Evolutionary conservation across 2,329 filamentous ascomycete genomes (phyloP), one percentile per base, ranked within the genome.

Genomic region (Arthrobotrys pseudoclavata): DNA sequence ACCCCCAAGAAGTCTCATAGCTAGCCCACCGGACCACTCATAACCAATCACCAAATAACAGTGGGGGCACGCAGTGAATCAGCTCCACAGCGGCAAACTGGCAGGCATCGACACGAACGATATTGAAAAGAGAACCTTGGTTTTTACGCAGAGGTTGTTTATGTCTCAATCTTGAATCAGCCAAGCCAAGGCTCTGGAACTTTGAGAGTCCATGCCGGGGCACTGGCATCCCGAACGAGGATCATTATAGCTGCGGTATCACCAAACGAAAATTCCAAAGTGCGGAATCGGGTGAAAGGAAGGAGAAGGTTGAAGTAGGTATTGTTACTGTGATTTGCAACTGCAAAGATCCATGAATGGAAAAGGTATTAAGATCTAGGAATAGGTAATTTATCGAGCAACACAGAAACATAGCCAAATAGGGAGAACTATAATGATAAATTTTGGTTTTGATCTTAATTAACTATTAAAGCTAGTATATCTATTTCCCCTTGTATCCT

Each of bases 181-280:
- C 55, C 55, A 60, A 60, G 55, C 55, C 55, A 60, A 42, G 55
- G 55, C 55, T 42, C 55, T 60, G 55, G 55, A 10, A 42, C 13
- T 40, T 26, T 42, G 55, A 42, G 55, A 12, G 31, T 20, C 55
- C 55, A 26, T 42, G 34, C 55, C 55, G 12, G 55, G 34, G 7
- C 34, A 15, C 3, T 60, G 55, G 55, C 20, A 60, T 40, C 31
- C 55, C 10, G 18, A 60, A n/a, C 34, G 55, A 34, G 55, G 26
- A 60, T 42, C 34, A 40, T 22, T 18, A 10, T 22, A 37, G 18
- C n/a, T 57, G 9, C n/a, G 6, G 18, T 57, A 18, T 57, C 52
- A 37, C 52, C n/a, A 29, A 22, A 15, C 7, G n/a, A 34, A 57
- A 18, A n/a, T 57, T 45, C 3, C 12, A 53, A 22, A 13, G 52